Percentiles rank a stretch among this genome's conserved stretches.
Evolutionary conservation across 2,329 filamentous ascomycete genomes (phyloP).

Genomic region (Neopestalotiopsis rosae): DNA sequence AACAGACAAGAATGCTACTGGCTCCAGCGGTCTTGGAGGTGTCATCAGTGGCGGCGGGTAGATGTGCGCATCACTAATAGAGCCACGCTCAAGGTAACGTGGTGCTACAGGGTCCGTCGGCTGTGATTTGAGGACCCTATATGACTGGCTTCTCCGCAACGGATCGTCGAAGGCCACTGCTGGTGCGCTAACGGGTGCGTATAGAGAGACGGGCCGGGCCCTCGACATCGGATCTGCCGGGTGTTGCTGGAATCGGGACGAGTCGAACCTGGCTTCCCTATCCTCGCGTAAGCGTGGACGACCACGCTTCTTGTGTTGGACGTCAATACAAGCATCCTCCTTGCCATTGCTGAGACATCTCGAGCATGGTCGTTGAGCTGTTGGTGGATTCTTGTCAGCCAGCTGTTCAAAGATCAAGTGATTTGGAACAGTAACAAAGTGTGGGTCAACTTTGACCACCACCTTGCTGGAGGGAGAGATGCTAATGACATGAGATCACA

Average conservation of each 20-base stretch:
- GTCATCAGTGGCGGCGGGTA: conserved; percentile 51
- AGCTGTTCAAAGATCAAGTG: not conserved
- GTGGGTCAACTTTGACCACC: not conserved
- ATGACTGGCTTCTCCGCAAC: conserved; percentile 52
- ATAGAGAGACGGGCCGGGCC: conserved; percentile 54
- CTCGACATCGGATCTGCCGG: conserved; percentile 51
- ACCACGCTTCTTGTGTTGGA: conserved; percentile 85
- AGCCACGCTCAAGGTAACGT: conserved; percentile 57
- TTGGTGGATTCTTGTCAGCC: conserved; percentile 33
- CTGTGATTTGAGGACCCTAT: conserved; percentile 61
- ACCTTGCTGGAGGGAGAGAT: not conserved
- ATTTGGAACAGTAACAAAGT: not conserved
- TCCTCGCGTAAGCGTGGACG: conserved; percentile 79
- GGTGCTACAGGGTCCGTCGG: conserved; percentile 52
- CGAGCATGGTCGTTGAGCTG: conserved; percentile 78
- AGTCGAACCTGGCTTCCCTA: conserved; percentile 63
- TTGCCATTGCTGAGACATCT: conserved; percentile 81
- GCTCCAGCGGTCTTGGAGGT: conserved; percentile 50
- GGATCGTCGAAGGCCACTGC: conserved; percentile 52
- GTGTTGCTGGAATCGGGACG: conserved; percentile 48
- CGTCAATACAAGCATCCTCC: conserved; percentile 80
- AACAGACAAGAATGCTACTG: conserved; percentile 62
- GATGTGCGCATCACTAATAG: conserved; percentile 54
- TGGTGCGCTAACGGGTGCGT: conserved; percentile 50
- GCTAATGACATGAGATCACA: not conserved